Percentiles rank a stretch among this genome's conserved stretches.
Evolutionary conservation across 495 filamentous ascomycete species (phyloP).

Genomic region (Penicillium cinerascens): DNA sequence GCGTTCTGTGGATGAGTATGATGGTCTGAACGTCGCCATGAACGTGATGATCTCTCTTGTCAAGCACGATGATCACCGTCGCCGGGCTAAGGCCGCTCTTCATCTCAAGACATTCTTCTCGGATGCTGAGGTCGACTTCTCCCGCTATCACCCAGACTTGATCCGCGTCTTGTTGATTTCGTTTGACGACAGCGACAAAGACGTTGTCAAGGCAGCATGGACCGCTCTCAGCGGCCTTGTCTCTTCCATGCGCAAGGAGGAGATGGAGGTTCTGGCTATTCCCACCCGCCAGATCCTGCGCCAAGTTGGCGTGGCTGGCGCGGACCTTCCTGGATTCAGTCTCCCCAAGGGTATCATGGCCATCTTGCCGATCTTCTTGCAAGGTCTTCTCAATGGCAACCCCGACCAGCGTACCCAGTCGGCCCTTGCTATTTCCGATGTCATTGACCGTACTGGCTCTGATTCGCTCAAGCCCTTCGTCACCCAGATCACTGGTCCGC

Average conservation of each 20-base stretch:
- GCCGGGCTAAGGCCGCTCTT: slow-evolving; percentile 68
- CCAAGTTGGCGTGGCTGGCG: slow-evolving; percentile 83
- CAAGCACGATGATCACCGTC: slow-evolving; percentile 89
- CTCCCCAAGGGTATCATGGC: slow-evolving; percentile 97
- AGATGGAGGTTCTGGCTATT: slow-evolving; percentile 91
- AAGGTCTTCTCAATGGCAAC: slow-evolving; percentile 94
- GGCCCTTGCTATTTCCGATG: slow-evolving; percentile 90
- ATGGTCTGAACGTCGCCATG: slow-evolving; percentile 93
- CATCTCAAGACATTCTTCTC: slow-evolving; percentile 90
- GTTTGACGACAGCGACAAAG: slow-evolving; percentile 80
- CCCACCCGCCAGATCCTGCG: slow-evolving; percentile 81
- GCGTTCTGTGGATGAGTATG: slow-evolving; percentile 89
- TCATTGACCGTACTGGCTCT: slow-evolving; percentile 83
- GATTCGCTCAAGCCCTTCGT: slow-evolving; percentile 88
- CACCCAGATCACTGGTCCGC: slow-evolving; percentile 93
- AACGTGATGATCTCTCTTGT: slow-evolving; percentile 80
- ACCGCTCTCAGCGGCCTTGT: slow-evolving; percentile 82
- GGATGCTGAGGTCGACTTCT: slow-evolving; percentile 78
- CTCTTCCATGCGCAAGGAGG: slow-evolving; percentile 87
- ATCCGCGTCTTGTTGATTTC: slow-evolving; percentile 84
- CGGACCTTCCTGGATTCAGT: slow-evolving; percentile 81
- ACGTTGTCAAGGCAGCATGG: slow-evolving; percentile 93
- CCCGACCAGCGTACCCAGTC: slow-evolving; percentile 87
- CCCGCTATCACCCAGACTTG: slow-evolving; percentile 89
- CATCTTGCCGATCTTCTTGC: slow-evolving; percentile 92